These are phyloP conservation scores for Dendrocalamus latiflorus DNA, from an alignment of 202 grass and related monocot species.

Conservation along the genomic window DNA sequence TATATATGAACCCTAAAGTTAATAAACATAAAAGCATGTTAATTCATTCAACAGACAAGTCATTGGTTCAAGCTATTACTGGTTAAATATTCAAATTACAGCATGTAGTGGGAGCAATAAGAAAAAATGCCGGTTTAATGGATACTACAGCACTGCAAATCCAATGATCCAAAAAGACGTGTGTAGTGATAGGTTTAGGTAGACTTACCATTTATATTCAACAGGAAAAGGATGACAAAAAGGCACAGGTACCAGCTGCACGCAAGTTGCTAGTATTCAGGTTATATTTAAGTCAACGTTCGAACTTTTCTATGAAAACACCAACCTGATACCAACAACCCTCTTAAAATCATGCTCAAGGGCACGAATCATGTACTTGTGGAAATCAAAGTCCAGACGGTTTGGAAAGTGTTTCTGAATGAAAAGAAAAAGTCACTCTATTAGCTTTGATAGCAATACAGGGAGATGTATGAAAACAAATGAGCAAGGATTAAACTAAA, in stretches of 20 bases:
- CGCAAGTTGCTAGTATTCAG: constrained; percentile 34
- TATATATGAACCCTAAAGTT: background rate
- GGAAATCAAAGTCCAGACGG: constrained; percentile 56
- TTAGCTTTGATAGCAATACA: constrained; percentile 6
- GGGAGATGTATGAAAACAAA: constrained; percentile 4
- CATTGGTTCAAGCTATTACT: background rate
- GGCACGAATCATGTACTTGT: constrained; percentile 78
- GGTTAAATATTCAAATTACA: constrained; percentile 7
- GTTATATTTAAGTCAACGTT: constrained; percentile 16
- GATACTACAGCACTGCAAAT: background rate
- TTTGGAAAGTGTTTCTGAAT: constrained; percentile 45
- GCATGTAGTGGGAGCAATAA: background rate
- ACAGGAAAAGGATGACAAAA: constrained; percentile 84
- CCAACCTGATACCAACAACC: constrained; percentile 93
- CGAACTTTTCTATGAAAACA: constrained; percentile 8
- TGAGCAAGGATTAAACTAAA: constrained; percentile 20
- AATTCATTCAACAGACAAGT: constrained; percentile 6
- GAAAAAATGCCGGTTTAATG: background rate
- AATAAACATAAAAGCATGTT: background rate
- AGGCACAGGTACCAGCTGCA: constrained; percentile 97
- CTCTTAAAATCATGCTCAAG: constrained; percentile 95
- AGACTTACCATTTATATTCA: constrained; percentile 71
- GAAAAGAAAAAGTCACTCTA: constrained; percentile 1
- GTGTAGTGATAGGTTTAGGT: background rate
- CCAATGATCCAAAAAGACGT: background rate